phyloP scores from a whole-genome alignment of 805 yeast genomes.

The Metschnikowia amazonensis region DNA sequence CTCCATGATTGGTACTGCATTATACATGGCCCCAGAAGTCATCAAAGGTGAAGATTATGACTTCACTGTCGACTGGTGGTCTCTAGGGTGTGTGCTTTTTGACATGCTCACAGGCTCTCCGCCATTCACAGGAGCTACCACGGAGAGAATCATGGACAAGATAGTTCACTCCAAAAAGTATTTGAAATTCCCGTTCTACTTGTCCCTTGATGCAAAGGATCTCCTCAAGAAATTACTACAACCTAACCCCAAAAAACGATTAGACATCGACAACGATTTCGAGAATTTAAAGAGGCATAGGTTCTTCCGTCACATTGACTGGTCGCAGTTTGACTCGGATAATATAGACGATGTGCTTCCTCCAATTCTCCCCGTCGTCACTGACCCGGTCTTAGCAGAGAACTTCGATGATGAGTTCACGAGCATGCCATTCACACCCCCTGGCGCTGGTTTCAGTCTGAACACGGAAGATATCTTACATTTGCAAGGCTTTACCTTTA shows the following conservation, averaged over 20 bases:
- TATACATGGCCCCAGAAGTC: slow-evolving; percentile 89
- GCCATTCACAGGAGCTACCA: slow-evolving; percentile 82
- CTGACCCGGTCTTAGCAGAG: slow-evolving; percentile 79
- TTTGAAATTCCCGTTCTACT: slow-evolving; percentile 65
- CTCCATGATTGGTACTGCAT: slow-evolving; percentile 73
- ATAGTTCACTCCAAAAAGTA: slow-evolving; percentile 58
- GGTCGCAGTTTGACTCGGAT: slow-evolving; percentile 56
- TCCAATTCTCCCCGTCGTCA: slow-evolving; percentile 78
- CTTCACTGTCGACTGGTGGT: slow-evolving; percentile 88
- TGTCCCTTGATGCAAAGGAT: slow-evolving; percentile 79
- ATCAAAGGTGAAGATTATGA: slow-evolving; percentile 74
- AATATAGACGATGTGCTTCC: slow-evolving; percentile 47
- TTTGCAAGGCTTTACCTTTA: slow-evolving; percentile 40
- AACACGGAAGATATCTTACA: slow-evolving; percentile 30
- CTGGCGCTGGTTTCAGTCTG: slow-evolving; percentile 3
- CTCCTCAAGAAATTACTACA: slow-evolving; percentile 60
- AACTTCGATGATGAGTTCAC: slow-evolving; percentile 82
- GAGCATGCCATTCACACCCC: slow-evolving; percentile 48
- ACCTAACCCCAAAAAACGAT: slow-evolving; percentile 65
- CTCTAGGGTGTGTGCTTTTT: slow-evolving; percentile 75
- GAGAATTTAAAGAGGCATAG: slow-evolving; percentile 55
- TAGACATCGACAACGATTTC: slow-evolving; percentile 51
- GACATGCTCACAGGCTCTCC: slow-evolving; percentile 85
- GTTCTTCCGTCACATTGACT: slow-evolving; percentile 72
- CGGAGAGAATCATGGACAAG: slow-evolving; percentile 71